Evolutionary conservation across 129 eudicot species (phyloP), one percentile per base, ranked within the genome.

Genomic region (Sambucus nigra): DNA sequence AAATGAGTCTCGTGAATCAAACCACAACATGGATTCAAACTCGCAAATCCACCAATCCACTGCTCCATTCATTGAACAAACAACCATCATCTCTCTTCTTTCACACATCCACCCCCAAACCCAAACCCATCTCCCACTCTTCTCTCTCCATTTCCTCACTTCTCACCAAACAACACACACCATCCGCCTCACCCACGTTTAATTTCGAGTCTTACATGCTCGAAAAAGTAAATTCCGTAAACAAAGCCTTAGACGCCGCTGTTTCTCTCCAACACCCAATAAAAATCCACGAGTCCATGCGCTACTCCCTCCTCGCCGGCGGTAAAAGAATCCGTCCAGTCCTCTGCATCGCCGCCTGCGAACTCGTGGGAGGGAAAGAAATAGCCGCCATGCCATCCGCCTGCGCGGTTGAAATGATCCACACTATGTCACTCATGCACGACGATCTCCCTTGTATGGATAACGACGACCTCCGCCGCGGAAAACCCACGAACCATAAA

Each of bases 351-450:
- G 88, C 88, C 41, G 71, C 83, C 9, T 81, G 84, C 22, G 84
- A 81, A 28, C 71, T 76, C 4, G 80, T 81, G 24, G 83, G 88
- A 0, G 88, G 88, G 0, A 18, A 55, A 46, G 51, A 13, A 9
- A n/a, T 46, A 3, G 21, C 65, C 4, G 80, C 84, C 25, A 69
- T 80, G 80, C 80, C 88, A 0, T 42, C 70, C 5, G 88, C 83
- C 28, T 76, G 88, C 70, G 88, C 0, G 88, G 88, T 81, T 83
- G 88, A 81, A n/a, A n/a, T n/a, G n/a, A n/a, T n/a, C n/a, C n/a
- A n/a, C n/a, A n/a, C n/a, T n/a, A n/a, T n/a, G n/a, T n/a, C n/a
- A n/a, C n/a, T n/a, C n/a, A n/a, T n/a, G n/a, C n/a, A n/a, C n/a
- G n/a, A n/a, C n/a, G n/a, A n/a, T n/a, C n/a, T n/a, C n/a, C n/a